These are phyloP conservation scores for Tetradesmus lagerheimii DNA, from an alignment of 139 green algal species.

Conservation along the genomic window DNA sequence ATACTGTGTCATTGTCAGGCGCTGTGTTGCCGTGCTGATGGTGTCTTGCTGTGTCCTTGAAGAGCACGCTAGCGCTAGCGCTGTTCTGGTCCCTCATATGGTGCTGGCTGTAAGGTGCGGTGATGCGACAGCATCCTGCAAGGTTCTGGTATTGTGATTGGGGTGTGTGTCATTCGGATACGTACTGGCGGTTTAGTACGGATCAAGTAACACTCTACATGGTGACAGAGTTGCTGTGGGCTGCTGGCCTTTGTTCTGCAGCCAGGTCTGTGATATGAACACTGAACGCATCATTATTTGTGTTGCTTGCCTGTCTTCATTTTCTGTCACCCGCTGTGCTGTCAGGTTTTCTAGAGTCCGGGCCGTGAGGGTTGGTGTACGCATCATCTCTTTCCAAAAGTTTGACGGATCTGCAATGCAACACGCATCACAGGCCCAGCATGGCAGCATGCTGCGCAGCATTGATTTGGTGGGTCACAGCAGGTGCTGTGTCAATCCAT, in stretches of 20 bases:
- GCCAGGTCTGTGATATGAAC: neutral
- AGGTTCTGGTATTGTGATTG: too few relatives aligned
- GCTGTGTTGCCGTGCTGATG: too few relatives aligned
- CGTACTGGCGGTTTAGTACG: neutral
- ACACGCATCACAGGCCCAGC: neutral
- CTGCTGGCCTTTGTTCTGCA: neutral
- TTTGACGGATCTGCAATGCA: neutral
- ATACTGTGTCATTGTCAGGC: too few relatives aligned
- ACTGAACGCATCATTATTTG: neutral
- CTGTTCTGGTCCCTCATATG: too few relatives aligned
- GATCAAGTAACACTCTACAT: neutral
- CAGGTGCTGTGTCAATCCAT: neutral
- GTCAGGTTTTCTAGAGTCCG: neutral
- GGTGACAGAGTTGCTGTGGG: neutral
- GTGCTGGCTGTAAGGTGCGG: too few relatives aligned
- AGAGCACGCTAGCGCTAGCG: too few relatives aligned
- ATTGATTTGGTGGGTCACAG: neutral
- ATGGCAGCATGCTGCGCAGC: neutral
- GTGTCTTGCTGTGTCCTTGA: too few relatives aligned
- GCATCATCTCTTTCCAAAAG: neutral
- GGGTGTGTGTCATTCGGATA: too few relatives aligned
- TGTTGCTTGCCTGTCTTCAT: neutral
- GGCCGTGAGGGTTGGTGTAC: neutral
- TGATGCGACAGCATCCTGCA: too few relatives aligned
- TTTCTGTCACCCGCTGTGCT: neutral